Base-by-base conservation (phyloP, 225 moss, liverwort and hornwort genomes). In the Pleurozium schreberi region DNA sequence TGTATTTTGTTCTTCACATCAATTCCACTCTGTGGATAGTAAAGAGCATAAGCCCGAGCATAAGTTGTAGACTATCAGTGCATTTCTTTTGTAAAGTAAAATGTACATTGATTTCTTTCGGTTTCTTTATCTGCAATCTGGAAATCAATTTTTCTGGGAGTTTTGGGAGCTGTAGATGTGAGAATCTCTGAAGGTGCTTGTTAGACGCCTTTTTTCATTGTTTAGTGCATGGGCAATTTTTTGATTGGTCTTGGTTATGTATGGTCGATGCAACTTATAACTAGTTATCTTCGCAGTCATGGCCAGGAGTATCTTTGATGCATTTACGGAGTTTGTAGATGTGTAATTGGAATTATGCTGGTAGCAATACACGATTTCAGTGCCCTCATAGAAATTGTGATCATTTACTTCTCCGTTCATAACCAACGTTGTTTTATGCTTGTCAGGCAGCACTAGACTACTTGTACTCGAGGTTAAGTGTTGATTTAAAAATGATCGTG, bases 361-460 rank as follows among this genome's bases (percentile, higher is more conserved):
- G 75, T 68, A 53, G 85, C 34, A 71, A 77, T 55, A 13, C 60
- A 75, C 43, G 68, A 68, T 59, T 49, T 71, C 34, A 83, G 17
- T 57, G 55, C 57, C 34, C 79, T 21, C 28, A n/a, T 86, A 38
- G 53, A 43, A 75, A 55, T 55, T 82, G 61, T 58, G 64, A 69
- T 82, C 27, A n/a, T 62, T 42, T 49, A n/a, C 20, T 27, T 86
- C 36, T 82, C 68, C 26, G 57, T 53, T 74, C 65, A 81, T 62
- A 55, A 64, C 74, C 40, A 84, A 55, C 45, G 59, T 65, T 88
- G 62, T 87, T 71, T 79, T 52, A 12, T 89, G 84, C 40, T 90
- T 87, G 83, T 83, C 95, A 97, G 96, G 98, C 96, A 87, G 95
- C 98, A 23, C 90, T 97, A 87, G 97, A 98, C 73, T 91, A 95